Evolutionary conservation across 768 basidiomycete genomes (phyloP).

Genomic region (Tricholoma flavovirens): DNA sequence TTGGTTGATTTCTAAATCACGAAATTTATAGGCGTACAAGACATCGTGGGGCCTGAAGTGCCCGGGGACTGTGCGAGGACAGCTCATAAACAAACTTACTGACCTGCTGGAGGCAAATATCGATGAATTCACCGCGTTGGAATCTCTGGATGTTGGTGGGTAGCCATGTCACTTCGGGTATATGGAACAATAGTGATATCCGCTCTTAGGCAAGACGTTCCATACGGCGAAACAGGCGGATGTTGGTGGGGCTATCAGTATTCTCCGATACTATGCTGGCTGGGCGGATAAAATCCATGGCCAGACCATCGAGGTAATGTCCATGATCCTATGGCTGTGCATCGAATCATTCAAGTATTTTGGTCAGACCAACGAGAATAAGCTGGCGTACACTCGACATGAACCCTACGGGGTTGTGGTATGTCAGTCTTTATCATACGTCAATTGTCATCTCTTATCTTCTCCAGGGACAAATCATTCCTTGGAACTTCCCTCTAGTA

Average conservation of each 20-base stretch:
- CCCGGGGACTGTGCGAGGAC: conserved; percentile 37
- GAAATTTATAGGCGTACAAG: neutral
- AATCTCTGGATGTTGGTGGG: conserved; percentile 49
- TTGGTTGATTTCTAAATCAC: neutral
- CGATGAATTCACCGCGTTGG: conserved; percentile 57
- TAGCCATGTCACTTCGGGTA: conserved; percentile 3
- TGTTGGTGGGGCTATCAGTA: conserved; percentile 33
- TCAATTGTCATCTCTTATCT: neutral
- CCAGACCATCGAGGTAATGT: conserved; percentile 53
- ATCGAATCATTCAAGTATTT: too few species aligned
- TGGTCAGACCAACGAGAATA: conserved; percentile 34
- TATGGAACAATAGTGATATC: neutral
- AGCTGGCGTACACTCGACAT: conserved; percentile 31
- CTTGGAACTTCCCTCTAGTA: conserved; percentile 43
- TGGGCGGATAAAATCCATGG: conserved; percentile 72
- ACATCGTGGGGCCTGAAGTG: conserved; percentile 29
- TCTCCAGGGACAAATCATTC: conserved; percentile 40
- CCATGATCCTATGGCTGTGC: too few species aligned
- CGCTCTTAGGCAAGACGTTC: conserved; percentile 26
- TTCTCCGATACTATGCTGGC: conserved; percentile 67
- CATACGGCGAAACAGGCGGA: conserved; percentile 37
- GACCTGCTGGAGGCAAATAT: conserved; percentile 48
- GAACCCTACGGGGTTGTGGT: conserved; percentile 53
- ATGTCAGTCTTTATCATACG: conserved; percentile 13
- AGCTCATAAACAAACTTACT: conserved; percentile 49